Evolutionary conservation across 1,284 basidiomycete species (phyloP), one percentile per base, ranked within the genome.

Genomic region (Heterobasidion irregulare): DNA sequence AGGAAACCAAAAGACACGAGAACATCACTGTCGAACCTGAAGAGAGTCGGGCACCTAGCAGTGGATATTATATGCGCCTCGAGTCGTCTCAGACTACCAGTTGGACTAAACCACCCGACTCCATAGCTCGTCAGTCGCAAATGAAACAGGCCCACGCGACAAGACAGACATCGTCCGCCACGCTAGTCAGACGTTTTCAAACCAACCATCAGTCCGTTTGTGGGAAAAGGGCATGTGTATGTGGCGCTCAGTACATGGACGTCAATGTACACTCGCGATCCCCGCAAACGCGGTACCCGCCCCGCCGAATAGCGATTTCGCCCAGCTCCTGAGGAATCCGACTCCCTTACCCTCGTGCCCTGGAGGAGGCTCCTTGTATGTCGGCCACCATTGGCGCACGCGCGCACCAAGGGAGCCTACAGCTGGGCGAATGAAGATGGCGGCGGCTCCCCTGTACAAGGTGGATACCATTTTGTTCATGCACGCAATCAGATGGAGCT

Each of bases 321-420:
- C 58, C 57, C 60, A 59, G 8, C 35, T 52, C 35, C 61, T 52
- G 15, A 62, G 54, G 58, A 56, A 59, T 2, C 57, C 58, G 9
- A 52, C 60, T 8, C 50, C 60, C 6, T 55, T 56, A 2, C 61
- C 61, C 38, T 62, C 61, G 18, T 53, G 53, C 10, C 44, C 35
- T n/a, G 36, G 36, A 4, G 26, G 54, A 18, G 48, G 35, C 12
- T 19, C 10, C n/a, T 41, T 2, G 34, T 33, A 5, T 12, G 32
- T 15, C 41, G 58, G 47, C 47, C 57, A 41, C 45, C 34, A 47
- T 5, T 50, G 26, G 9, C 50, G 36, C 15, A 53, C 18, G 34
- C 47, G 35, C 19, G 53, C 35, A 6, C 18, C 41, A 7, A 57
- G 18, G 18, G 52, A 47, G 1, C 38, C 50, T 18, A 54, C 6